Conservation (phyloP, 2,329 filamentous ascomycete genomes). For the Phaeoacremonium minimum region DNA sequence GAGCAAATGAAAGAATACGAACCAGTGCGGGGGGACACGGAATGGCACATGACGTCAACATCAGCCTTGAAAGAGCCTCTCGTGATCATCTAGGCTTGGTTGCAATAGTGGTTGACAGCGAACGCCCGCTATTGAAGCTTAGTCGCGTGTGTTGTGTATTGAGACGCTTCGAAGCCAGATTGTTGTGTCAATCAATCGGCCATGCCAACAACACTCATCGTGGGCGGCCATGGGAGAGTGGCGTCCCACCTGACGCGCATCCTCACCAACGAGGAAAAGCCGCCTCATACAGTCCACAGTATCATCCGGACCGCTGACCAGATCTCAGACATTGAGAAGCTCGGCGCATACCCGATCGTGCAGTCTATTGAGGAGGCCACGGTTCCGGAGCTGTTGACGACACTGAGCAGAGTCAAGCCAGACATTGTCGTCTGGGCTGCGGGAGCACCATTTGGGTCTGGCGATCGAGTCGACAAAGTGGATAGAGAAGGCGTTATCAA, state of each 20-base stretch:
- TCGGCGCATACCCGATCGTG: constrained; percentile 36
- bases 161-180: too few species aligned
- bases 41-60: too few species aligned
- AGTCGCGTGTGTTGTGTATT: too few species aligned
- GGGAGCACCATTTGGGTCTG: constrained; percentile 23
- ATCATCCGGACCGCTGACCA: constrained; percentile 25
- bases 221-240: constrained; percentile 9
- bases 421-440: constrained; percentile 27
- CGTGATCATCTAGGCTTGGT: too few species aligned
- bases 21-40: too few species aligned
- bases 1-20: too few species aligned
- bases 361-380: constrained; percentile 33
- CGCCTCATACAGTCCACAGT: constrained; percentile 13
- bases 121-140: too few species aligned
- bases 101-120: too few species aligned
- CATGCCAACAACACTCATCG: constrained; percentile 6
- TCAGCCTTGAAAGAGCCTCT: too few species aligned
- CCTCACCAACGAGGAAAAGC: constrained; percentile 4
- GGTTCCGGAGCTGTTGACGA: constrained; percentile 28
- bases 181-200: too few species aligned
- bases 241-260: constrained; percentile 7
- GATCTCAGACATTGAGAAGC: constrained; percentile 23
- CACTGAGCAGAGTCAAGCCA: constrained; percentile 25
- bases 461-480: constrained; percentile 35
- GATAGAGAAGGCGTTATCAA: constrained; percentile 40